A percentile compares a stretch with the other conserved stretches of the same genome.
Conservation (phyloP, 1,284 basidiomycete genomes). For the Exobasidium cylindrosporum region DNA sequence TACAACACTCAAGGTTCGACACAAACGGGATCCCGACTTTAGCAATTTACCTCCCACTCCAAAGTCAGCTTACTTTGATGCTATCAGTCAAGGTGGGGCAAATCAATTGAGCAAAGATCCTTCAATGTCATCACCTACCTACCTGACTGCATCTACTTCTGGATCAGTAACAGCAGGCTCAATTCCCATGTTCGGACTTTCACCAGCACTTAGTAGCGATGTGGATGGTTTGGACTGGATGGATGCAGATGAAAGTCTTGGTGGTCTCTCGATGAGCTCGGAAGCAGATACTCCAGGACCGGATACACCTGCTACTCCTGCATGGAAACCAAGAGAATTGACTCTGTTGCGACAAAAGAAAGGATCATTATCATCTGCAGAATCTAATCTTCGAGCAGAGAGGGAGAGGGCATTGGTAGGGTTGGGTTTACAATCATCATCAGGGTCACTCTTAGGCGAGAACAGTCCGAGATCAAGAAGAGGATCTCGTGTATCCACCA, state of each 20-base stretch:
- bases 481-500: constrained; percentile 19
- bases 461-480: background rate
- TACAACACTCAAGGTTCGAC: too few relatives aligned
- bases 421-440: constrained; percentile 18
- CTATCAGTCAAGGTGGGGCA: background rate
- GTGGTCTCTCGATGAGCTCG: constrained; percentile 25
- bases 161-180: background rate
- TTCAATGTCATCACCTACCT: background rate
- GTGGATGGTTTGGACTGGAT: background rate
- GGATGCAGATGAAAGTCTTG: background rate
- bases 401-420: constrained; percentile 16
- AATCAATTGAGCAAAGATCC: background rate
- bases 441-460: background rate
- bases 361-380: constrained; percentile 5
- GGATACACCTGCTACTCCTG: constrained; percentile 28
- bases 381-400: constrained; percentile 20
- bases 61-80: constrained; percentile 6
- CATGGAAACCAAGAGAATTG: constrained; percentile 35
- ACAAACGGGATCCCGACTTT: too few relatives aligned
- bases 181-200: background rate
- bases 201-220: background rate
- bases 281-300: constrained; percentile 24
- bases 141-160: background rate
- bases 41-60: background rate
- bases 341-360: constrained; percentile 27